These are phyloP conservation scores for Pythium utonaiense DNA, from an alignment of 352 stramenopile genomes.

Conservation along the genomic window DNA sequence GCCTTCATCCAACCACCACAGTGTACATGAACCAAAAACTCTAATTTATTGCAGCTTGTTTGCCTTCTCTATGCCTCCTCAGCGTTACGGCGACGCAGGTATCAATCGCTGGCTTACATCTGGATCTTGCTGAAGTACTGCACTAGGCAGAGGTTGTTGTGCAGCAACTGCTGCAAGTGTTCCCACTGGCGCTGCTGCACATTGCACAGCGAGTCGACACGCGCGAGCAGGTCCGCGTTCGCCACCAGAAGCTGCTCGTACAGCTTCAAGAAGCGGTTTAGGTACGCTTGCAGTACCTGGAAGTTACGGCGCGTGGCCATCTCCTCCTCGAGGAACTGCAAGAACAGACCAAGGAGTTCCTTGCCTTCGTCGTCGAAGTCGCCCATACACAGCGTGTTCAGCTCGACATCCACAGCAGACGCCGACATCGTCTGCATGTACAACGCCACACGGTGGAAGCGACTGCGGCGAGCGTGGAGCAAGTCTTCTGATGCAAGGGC, in stretches of 20 bases:
- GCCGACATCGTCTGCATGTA: conserved; percentile 79
- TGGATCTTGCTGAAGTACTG: conserved; percentile 88
- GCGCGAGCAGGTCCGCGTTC: conserved; percentile 45
- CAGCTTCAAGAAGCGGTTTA: conserved; percentile 86
- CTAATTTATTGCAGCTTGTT: conserved; percentile 8
- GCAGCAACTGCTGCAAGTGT: conserved; percentile 73
- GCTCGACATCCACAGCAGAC: conserved; percentile 71
- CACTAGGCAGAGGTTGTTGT: conserved; percentile 86
- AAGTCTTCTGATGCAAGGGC: conserved; percentile 8
- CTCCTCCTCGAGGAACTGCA: conserved; percentile 61
- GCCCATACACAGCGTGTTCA: conserved; percentile 83
- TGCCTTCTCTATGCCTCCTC: conserved; percentile 1
- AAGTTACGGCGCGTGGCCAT: conserved; percentile 68
- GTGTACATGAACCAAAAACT: conserved; percentile 3
- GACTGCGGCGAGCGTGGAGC: conserved; percentile 26
- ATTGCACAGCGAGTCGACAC: conserved; percentile 49
- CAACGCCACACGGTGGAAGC: conserved; percentile 40
- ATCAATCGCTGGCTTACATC: conserved; percentile 44
- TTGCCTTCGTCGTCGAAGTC: conserved; percentile 78
- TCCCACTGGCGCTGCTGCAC: conserved; percentile 78
- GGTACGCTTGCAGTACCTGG: conserved; percentile 78
- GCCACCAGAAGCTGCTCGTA: conserved; percentile 71
- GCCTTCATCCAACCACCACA: neutral
- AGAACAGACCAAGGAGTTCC: conserved; percentile 53
- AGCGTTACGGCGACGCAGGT: neutral